Evolutionary conservation across 164 flowering plant genomes (phyloP).

Genomic region (Stephania japonica): DNA sequence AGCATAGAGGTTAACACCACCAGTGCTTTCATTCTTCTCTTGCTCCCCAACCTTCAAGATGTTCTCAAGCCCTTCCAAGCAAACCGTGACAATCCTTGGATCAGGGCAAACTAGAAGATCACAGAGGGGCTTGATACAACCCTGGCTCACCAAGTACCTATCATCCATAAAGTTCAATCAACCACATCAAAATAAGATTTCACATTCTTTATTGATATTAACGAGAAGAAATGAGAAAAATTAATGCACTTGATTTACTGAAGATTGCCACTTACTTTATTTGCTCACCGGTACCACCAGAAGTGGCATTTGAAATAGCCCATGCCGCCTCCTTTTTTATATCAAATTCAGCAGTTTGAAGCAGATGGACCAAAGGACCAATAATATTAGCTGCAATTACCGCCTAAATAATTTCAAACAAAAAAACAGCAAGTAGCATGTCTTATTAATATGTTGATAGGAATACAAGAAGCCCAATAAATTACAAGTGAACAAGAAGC

Average conservation of each 20-base stretch:
- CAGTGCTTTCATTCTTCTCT: slow-evolving; percentile 48
- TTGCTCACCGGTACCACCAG: slow-evolving; percentile 77
- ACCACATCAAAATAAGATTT: not conserved
- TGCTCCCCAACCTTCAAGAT: slow-evolving; percentile 65
- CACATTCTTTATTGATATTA: not conserved
- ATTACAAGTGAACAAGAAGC: not conserved
- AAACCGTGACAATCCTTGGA: slow-evolving; percentile 60
- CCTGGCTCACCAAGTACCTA: slow-evolving; percentile 50
- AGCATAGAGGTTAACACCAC: slow-evolving; percentile 44
- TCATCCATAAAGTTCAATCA: slow-evolving; percentile 1
- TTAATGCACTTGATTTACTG: too few relatives aligned
- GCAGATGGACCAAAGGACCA: slow-evolving; percentile 65
- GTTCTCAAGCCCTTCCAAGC: slow-evolving; percentile 70
- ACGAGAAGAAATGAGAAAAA: not conserved
- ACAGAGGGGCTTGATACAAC: slow-evolving; percentile 61
- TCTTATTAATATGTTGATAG: not conserved
- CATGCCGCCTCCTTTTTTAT: slow-evolving; percentile 87
- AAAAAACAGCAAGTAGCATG: not conserved
- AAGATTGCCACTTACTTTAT: slow-evolving; percentile 41
- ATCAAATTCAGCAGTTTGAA: slow-evolving; percentile 81
- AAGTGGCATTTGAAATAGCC: slow-evolving; percentile 84
- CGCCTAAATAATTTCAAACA: slow-evolving; percentile 34
- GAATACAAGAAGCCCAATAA: not conserved
- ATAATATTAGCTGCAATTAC: slow-evolving; percentile 71
- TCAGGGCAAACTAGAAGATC: slow-evolving; percentile 66